Evolutionary conservation across 345 rosid species (phyloP).

Genomic region (Gossypium sturtianum): DNA sequence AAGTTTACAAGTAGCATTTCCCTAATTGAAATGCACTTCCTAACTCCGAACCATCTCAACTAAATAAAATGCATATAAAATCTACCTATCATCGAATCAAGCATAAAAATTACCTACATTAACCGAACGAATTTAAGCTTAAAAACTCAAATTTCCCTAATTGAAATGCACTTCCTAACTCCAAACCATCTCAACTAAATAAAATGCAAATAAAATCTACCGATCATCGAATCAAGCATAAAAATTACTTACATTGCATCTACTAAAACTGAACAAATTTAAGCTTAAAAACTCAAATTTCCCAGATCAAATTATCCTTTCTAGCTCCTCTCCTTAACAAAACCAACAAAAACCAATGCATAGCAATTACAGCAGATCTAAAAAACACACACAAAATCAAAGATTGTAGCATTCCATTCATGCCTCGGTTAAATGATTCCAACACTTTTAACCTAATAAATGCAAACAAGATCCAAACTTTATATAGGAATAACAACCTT

Average conservation of each 20-base stretch:
- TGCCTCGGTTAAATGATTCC: neutral
- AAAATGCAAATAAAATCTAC: neutral
- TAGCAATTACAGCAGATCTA: neutral
- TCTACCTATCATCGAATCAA: neutral
- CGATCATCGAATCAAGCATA: neutral
- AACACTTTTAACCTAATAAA: neutral
- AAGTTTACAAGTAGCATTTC: neutral
- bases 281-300: neutral
- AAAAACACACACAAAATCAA: neutral
- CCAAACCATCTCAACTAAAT: neutral
- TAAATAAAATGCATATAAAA: neutral
- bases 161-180: neutral
- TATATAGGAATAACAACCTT: slow-evolving; percentile 38
- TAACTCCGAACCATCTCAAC: neutral
- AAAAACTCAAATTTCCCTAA: neutral
- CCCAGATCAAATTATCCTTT: neutral
- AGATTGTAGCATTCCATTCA: neutral
- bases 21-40: neutral
- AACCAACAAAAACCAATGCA: neutral
- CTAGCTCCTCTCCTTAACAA: neutral
- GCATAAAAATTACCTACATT: neutral
- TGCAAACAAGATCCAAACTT: slow-evolving; percentile 9
- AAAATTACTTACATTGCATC: neutral
- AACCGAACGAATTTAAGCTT: neutral
- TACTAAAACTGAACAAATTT: neutral